Percentiles rank a stretch among this genome's conserved stretches.
Conservation (phyloP, 2,329 filamentous ascomycete species). For the Ophiocordyceps unilateralis region DNA sequence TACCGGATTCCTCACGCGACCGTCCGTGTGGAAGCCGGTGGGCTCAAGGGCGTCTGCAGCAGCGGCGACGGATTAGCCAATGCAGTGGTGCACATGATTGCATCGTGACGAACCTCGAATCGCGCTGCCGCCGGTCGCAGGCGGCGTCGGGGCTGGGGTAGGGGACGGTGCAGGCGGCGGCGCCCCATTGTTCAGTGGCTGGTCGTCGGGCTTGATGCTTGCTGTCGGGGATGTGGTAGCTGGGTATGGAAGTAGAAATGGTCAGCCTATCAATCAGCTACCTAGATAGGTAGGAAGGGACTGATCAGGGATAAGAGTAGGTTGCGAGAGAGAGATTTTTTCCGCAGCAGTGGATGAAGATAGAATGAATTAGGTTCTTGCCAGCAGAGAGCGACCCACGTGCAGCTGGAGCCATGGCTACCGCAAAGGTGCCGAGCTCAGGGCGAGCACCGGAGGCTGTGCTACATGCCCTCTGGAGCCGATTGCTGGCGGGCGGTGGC, state of each 20-base stretch:
- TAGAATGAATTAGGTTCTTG: neutral
- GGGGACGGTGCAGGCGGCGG: neutral
- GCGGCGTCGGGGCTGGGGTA: neutral
- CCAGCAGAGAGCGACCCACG: constrained; percentile 7
- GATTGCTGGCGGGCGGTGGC: neutral
- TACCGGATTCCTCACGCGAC: constrained; percentile 32
- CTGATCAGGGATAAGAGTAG: too few relatives aligned
- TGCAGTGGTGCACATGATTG: neutral
- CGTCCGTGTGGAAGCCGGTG: constrained; percentile 8
- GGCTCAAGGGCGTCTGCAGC: neutral
- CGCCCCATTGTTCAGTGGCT: neutral
- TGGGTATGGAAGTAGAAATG: constrained; percentile 2
- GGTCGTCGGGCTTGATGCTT: neutral
- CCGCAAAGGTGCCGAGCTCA: constrained; percentile 4
- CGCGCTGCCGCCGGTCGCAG: neutral
- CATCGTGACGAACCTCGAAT: neutral
- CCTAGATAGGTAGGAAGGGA: neutral
- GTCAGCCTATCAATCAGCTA: constrained; percentile 4
- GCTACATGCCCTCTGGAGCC: constrained; percentile 4
- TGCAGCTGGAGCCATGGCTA: constrained; percentile 11
- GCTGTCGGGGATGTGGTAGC: constrained; percentile 4
- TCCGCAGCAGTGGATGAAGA: too few relatives aligned
- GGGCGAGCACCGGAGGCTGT: neutral
- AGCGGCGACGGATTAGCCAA: too few relatives aligned
- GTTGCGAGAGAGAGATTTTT: too few relatives aligned